Conservation (phyloP, 176 grass and related monocot species). For the Avena eriantha region DNA sequence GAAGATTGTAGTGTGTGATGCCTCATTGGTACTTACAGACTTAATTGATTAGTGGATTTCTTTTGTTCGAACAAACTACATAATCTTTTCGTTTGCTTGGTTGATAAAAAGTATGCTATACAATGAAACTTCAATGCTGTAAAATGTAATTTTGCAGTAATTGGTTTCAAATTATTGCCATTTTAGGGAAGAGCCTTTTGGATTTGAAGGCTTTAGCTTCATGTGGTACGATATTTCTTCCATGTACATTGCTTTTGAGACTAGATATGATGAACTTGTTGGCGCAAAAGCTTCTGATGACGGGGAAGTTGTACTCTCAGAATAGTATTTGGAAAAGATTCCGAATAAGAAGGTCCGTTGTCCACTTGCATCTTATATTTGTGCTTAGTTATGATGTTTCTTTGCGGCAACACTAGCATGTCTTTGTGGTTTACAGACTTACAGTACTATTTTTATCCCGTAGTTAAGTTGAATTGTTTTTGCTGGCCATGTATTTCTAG, state of each 20-base stretch:
- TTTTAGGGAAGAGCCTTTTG: background rate
- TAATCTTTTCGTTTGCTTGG: background rate
- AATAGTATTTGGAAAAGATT: conserved; percentile 76
- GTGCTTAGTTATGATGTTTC: conserved; percentile 16
- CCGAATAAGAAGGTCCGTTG: conserved; percentile 71
- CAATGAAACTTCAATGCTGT: background rate
- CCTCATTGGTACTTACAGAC: background rate
- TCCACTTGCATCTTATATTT: conserved; percentile 29
- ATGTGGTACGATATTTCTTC: background rate
- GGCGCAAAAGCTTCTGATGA: conserved; percentile 44
- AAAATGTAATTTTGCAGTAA: background rate
- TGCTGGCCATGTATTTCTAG: background rate
- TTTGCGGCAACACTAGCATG: conserved; percentile 14
- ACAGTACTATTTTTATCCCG: background rate
- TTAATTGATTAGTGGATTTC: background rate
- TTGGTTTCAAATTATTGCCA: background rate
- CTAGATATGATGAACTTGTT: conserved; percentile 39
- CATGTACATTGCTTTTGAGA: conserved; percentile 38
- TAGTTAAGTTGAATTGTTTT: background rate
- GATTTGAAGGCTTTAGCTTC: background rate
- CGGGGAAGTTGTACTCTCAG: conserved; percentile 53
- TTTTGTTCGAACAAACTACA: background rate
- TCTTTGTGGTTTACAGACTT: conserved; percentile 8
- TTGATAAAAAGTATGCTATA: background rate
- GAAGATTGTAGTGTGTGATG: background rate